A percentile compares a stretch with the other conserved stretches of the same genome.
These are phyloP conservation scores for Arabis alpina DNA, from an alignment of 345 rosid genomes.

Conservation along the genomic window DNA sequence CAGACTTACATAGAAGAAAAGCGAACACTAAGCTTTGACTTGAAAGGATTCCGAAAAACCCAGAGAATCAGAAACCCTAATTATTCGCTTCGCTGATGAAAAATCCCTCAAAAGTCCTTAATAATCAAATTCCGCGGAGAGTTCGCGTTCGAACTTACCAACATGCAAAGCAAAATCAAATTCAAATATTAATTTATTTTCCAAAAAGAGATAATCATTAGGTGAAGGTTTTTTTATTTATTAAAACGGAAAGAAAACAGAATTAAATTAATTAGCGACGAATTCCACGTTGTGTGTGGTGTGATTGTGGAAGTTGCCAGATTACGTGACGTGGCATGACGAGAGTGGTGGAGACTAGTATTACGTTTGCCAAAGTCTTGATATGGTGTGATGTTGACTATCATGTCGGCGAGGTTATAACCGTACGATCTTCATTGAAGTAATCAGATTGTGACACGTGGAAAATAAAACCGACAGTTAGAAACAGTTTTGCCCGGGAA, in stretches of 20 bases:
- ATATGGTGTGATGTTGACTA: conserved; percentile 12
- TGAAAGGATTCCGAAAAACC: conserved; percentile 1
- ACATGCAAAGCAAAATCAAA: background rate
- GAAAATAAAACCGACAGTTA: background rate
- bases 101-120: background rate
- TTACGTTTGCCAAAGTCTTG: conserved; percentile 24
- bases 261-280: background rate
- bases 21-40: conserved; percentile 34
- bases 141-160: conserved; percentile 25
- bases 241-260: background rate
- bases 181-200: background rate
- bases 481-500: conserved; percentile 24
- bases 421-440: background rate
- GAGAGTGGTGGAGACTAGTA: conserved; percentile 6
- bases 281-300: conserved; percentile 27
- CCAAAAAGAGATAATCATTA: background rate
- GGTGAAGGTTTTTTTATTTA: conserved; percentile 9
- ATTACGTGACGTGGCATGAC: conserved; percentile 27
- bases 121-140: conserved; percentile 10
- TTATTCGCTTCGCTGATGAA: background rate
- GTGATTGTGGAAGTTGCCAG: conserved; percentile 20
- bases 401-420: conserved; percentile 19
- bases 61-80: conserved; percentile 30
- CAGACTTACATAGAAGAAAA: conserved; percentile 27
- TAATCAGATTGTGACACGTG: conserved; percentile 17